phyloP scores from a whole-genome alignment of 805 yeast genomes.

The Wickerhamomyces bovis region DNA sequence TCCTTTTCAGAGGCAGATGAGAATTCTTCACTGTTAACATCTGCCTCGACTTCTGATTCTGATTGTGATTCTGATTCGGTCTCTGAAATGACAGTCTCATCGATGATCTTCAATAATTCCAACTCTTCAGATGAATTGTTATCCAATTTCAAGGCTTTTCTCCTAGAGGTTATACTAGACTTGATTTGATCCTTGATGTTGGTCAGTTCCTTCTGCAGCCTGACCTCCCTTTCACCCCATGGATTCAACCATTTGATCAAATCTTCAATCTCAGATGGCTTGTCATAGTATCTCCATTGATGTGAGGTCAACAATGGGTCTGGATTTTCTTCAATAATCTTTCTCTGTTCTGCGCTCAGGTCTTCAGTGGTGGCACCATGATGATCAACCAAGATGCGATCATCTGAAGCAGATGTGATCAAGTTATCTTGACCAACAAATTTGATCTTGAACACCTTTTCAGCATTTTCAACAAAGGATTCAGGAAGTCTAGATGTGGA shows the following conservation, averaged over 20 bases:
- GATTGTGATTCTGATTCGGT: conserved; percentile 25
- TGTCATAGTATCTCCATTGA: conserved; percentile 72
- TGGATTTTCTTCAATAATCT: conserved; percentile 61
- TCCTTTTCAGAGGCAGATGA: conserved; percentile 8
- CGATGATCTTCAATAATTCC: conserved; percentile 34
- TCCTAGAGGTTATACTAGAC: conserved; percentile 53
- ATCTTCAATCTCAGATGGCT: conserved; percentile 46
- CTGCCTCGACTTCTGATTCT: conserved; percentile 13
- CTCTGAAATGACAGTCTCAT: conserved; percentile 30
- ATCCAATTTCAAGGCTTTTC: conserved; percentile 44
- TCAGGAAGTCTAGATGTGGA: conserved; percentile 6
- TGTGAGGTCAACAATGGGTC: conserved; percentile 43
- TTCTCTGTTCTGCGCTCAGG: conserved; percentile 39
- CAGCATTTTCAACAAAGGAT: conserved; percentile 17
- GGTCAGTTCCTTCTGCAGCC: conserved; percentile 54
- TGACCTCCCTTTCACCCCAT: conserved; percentile 69
- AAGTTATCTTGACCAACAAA: conserved; percentile 40
- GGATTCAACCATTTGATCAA: conserved; percentile 64
- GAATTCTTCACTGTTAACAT: conserved; percentile 10
- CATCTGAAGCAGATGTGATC: conserved; percentile 46
- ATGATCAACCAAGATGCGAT: conserved; percentile 30
- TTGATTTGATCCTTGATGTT: conserved; percentile 46
- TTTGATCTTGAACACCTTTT: conserved; percentile 17
- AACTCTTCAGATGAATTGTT: conserved; percentile 36
- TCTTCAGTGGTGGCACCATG: conserved; percentile 29